Evolutionary conservation across 1,139 yeast species (phyloP), one percentile per base, ranked within the genome.

Genomic region (Hyphopichia burtonii): DNA sequence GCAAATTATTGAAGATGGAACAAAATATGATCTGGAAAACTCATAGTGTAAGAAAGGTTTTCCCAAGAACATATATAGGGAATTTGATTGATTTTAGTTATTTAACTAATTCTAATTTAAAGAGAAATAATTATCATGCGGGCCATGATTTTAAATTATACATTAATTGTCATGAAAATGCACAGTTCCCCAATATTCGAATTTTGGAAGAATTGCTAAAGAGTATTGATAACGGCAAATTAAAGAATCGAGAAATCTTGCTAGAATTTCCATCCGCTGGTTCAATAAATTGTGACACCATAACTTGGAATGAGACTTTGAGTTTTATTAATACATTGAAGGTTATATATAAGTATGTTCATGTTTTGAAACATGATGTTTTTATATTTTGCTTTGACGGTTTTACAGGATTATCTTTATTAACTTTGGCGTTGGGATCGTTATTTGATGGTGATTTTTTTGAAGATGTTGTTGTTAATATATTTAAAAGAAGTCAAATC

Each of bases 331-430:
- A 70, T 44, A 50, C 65, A 11, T 53, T 70, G 37, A 66, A 64
- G 43, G 50, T 66, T 33, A 53, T 69, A 30, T 55, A 65, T 36
- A 41, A 52, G n/a, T 50, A 61, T 28, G 49, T 56, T 16, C 49
- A 46, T 11, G 44, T 51, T 38, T 39, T 42, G 37, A 54, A 58
- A 36, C 44, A 55, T 39, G 56, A 63, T 28, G 57, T 66, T 2
- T 67, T 68, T 41, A 51, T 68, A 4, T 68, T 65, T 43, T 65
- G 65, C 2, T 64, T 61, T 45, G 76, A 71, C 48, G 76, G 76
- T 0, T 71, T 67, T 45, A 68, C 76, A 12, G 74, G 74, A 1
- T 55, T 66, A 31, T 61, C 72, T 4, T 46, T 69, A 28, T 50
- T 70, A 33, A 48, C 63, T 3, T 56, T 68, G 34, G 49, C 65